Percentiles rank a stretch among this genome's conserved stretches.
Conservation (phyloP, 345 rosid species). For the Euphorbia lathyris region DNA sequence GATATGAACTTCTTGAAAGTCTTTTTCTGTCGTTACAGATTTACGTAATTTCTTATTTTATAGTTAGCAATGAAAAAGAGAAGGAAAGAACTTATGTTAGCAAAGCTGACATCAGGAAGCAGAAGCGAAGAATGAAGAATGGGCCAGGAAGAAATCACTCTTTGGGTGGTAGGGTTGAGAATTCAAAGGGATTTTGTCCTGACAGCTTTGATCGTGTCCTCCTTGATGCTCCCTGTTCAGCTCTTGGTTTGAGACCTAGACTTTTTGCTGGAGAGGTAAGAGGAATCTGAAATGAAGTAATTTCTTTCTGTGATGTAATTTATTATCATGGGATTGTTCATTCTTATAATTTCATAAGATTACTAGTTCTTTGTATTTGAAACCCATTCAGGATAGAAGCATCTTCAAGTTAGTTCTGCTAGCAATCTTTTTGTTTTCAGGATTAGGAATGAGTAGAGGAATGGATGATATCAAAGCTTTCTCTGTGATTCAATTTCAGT, state of each 20-base stretch:
- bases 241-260: slow-evolving; percentile 96
- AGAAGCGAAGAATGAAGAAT: slow-evolving; percentile 67
- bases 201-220: slow-evolving; percentile 89
- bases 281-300: slow-evolving; percentile 4
- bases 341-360: neutral
- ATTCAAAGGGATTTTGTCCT: slow-evolving; percentile 74
- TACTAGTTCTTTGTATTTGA: neutral
- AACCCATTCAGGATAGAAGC: neutral
- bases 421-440: neutral
- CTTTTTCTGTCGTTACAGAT: slow-evolving; percentile 5
- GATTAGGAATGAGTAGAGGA: neutral
- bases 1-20: neutral
- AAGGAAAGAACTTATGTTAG: slow-evolving; percentile 48
- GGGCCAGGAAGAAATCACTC: slow-evolving; percentile 86
- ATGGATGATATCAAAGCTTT: neutral
- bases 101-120: slow-evolving; percentile 74
- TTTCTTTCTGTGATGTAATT: slow-evolving; percentile 4
- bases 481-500: neutral
- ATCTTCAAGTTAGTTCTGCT: neutral
- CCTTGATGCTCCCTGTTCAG: slow-evolving; percentile 99
- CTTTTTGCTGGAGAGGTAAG: slow-evolving; percentile 84
- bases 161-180: slow-evolving; percentile 72
- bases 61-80: slow-evolving; percentile 55
- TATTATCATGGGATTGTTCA: neutral
- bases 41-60: slow-evolving; percentile 34